phyloP scores from a whole-genome alignment of 305 asterid species.

The Plantago coronopus region DNA sequence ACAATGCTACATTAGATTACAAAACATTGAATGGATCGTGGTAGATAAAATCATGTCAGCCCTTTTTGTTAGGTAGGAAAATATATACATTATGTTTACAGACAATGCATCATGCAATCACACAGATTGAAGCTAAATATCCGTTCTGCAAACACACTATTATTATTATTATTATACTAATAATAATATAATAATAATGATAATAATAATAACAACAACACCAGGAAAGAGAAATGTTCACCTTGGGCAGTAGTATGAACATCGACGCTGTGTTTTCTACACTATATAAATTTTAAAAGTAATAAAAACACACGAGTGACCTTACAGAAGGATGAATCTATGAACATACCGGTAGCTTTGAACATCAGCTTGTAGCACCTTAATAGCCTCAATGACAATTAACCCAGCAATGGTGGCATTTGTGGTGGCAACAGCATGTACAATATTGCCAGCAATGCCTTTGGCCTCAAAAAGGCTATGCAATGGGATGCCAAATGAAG shows the following conservation, averaged over 20 bases:
- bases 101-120: background rate
- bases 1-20: slow-evolving; percentile 13
- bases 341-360: slow-evolving; percentile 62
- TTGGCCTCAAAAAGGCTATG: slow-evolving; percentile 96
- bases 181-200: no score
- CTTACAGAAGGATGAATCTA: slow-evolving; percentile 17
- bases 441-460: slow-evolving; percentile 98
- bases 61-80: background rate
- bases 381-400: slow-evolving; percentile 94
- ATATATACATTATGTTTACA: background rate
- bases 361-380: slow-evolving; percentile 76
- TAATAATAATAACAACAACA: background rate
- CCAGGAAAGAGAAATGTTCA: background rate
- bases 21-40: slow-evolving; percentile 2
- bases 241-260: background rate
- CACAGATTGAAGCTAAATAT: background rate
- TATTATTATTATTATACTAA: no score
- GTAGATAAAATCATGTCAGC: background rate
- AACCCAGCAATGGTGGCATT: slow-evolving; percentile 95
- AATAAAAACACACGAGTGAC: background rate
- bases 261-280: background rate
- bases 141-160: background rate
- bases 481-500: slow-evolving; percentile 92
- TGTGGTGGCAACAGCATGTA: slow-evolving; percentile 99
- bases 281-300: background rate